Percentiles rank a stretch among this genome's conserved stretches.
These are phyloP conservation scores for Ophiognomonia clavigignenti-juglandacearum DNA, from an alignment of 2,329 filamentous ascomycete species.

Conservation along the genomic window DNA sequence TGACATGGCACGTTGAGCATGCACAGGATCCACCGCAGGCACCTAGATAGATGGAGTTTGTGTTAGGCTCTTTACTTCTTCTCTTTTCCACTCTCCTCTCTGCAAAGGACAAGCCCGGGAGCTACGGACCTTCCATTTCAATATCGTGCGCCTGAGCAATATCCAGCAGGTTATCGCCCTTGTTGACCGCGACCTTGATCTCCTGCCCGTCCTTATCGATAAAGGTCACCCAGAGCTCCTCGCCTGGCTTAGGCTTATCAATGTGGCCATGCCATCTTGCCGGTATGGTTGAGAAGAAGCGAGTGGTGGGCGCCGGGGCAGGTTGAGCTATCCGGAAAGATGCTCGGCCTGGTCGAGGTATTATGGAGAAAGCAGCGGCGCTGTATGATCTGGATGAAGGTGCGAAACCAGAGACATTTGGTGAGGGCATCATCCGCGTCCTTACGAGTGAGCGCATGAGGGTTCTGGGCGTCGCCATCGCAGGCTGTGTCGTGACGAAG, in stretches of 20 bases:
- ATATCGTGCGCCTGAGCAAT: slow-evolving; percentile 92
- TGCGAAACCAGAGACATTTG: slow-evolving; percentile 2
- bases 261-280: slow-evolving; percentile 69
- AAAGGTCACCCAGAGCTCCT: slow-evolving; percentile 92
- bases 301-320: neutral
- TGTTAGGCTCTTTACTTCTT: neutral
- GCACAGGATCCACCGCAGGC: slow-evolving; percentile 93
- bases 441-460: slow-evolving; percentile 4
- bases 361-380: neutral
- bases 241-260: slow-evolving; percentile 77
- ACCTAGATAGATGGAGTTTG: slow-evolving; percentile 28
- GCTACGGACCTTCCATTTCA: slow-evolving; percentile 90
- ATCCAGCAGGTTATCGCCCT: slow-evolving; percentile 90
- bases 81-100: neutral
- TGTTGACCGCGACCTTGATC: slow-evolving; percentile 72
- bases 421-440: neutral
- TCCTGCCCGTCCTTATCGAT: slow-evolving; percentile 82
- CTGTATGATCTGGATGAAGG: slow-evolving; percentile 1
- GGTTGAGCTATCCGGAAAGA: neutral
- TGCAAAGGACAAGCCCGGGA: neutral
- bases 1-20: slow-evolving; percentile 89
- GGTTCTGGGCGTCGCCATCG: slow-evolving; percentile 4
- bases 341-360: neutral
- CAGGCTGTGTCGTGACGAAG: neutral
- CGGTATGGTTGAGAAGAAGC: slow-evolving; percentile 55